These are phyloP conservation scores for Trametes hirsuta DNA, from an alignment of 1,284 basidiomycete genomes.

Conservation along the genomic window DNA sequence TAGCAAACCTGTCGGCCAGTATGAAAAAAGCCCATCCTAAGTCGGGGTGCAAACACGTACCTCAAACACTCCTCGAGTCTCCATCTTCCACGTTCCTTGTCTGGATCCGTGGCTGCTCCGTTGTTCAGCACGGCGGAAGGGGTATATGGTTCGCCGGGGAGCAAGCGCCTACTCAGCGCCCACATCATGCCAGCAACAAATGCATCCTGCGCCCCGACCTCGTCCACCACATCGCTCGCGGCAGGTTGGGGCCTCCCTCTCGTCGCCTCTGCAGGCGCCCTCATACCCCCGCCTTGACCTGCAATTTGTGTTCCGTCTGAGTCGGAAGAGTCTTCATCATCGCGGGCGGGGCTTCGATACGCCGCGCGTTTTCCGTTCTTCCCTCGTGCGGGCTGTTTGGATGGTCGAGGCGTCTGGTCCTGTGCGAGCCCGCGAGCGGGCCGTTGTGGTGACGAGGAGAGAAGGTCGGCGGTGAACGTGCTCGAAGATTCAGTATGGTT, in stretches of 20 bases:
- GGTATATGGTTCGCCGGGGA: conserved; percentile 73
- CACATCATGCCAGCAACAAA: conserved; percentile 84
- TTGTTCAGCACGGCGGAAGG: conserved; percentile 53
- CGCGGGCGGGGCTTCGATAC: conserved; percentile 43
- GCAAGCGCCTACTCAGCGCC: conserved; percentile 63
- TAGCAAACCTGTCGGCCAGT: conserved; percentile 60
- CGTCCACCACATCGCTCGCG: conserved; percentile 53
- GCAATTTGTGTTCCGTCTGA: conserved; percentile 60
- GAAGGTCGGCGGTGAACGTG: conserved; percentile 50
- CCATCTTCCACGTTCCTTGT: conserved; percentile 59
- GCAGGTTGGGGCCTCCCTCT: conserved; percentile 19
- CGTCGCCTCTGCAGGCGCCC: conserved; percentile 1
- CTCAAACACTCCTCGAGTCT: conserved; percentile 75
- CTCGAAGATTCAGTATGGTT: conserved; percentile 59
- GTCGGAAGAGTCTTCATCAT: conserved; percentile 45
- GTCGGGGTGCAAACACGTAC: conserved; percentile 38
- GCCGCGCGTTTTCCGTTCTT: conserved; percentile 24
- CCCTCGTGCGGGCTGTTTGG: conserved; percentile 1
- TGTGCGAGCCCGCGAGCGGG: conserved; percentile 7
- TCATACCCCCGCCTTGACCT: conserved; percentile 20
- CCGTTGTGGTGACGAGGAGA: conserved; percentile 23
- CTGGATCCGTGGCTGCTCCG: conserved; percentile 30
- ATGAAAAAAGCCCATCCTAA: neutral
- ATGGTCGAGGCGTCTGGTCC: neutral
- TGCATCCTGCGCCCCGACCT: conserved; percentile 76